A percentile compares a stretch with the other conserved stretches of the same genome.
phyloP scores from a whole-genome alignment of 306 rosid genomes.

The Abrus pulchellus region DNA sequence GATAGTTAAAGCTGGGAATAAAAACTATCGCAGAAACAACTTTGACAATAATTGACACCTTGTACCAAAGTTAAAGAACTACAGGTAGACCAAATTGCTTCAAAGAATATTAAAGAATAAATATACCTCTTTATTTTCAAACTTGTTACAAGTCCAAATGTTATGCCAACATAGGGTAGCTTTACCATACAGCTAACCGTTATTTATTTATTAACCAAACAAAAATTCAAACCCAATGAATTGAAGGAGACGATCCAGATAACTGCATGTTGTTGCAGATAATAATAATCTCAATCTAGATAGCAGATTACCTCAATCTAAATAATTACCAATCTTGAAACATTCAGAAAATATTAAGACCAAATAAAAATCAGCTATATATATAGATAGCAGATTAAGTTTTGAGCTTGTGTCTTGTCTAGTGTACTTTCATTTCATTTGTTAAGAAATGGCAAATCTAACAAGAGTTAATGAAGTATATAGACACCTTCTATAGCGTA shows the following conservation, averaged over 20 bases:
- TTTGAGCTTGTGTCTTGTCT: neutral
- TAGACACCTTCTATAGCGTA: neutral
- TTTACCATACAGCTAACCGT: neutral
- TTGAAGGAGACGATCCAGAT: slow-evolving; percentile 17
- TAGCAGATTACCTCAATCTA: slow-evolving; percentile 1
- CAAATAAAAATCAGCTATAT: slow-evolving; percentile 11
- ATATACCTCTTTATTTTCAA: slow-evolving; percentile 24
- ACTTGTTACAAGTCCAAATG: neutral
- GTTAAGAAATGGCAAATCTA: slow-evolving; percentile 33
- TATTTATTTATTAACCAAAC: neutral
- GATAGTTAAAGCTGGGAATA: neutral
- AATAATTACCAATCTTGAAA: neutral
- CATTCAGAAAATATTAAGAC: slow-evolving; percentile 9
- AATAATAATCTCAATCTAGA: too few species aligned
- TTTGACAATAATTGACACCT: neutral
- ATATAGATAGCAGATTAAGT: slow-evolving; percentile 8
- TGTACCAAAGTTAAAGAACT: neutral
- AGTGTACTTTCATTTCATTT: slow-evolving; percentile 21
- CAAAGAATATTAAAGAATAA: neutral
- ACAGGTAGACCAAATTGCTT: neutral
- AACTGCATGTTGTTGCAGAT: slow-evolving; percentile 9
- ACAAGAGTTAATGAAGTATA: slow-evolving; percentile 30
- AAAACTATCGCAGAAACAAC: neutral
- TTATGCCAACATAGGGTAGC: neutral
- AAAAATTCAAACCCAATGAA: slow-evolving; percentile 7